Conservation (phyloP, 257 asterid genomes). For the Solanum etuberosum region DNA sequence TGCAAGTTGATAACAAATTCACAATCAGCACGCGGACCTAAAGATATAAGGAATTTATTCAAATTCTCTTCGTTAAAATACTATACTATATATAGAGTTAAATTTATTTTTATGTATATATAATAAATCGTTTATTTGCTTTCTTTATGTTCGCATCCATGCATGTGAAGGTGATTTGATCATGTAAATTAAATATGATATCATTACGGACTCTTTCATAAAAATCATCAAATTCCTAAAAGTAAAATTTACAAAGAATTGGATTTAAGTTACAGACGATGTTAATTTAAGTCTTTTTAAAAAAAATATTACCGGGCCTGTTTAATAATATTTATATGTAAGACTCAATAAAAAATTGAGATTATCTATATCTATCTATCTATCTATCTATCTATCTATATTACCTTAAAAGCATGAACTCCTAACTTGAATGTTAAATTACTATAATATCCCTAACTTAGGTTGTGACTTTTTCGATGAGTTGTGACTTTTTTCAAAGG, state of each 20-base stretch:
- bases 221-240: no score
- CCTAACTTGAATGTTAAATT: no score
- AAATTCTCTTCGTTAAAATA: rapidly evolving
- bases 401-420: no score
- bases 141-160: neutral
- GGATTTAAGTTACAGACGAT: neutral
- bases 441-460: no score
- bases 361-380: no score
- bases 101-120: neutral
- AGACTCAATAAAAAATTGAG: neutral
- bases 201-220: neutral
- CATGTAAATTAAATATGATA: neutral
- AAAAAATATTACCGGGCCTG: neutral
- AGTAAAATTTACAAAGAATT: neutral
- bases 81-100: neutral
- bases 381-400: no score
- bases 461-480: no score
- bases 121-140: neutral
- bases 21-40: neutral
- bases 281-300: neutral
- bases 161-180: neutral
- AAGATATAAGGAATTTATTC: neutral
- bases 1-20: neutral
- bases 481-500: no score
- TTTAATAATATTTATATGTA: neutral